Conservation (phyloP, 176 grass and related monocot genomes). For the Guadua angustifolia region DNA sequence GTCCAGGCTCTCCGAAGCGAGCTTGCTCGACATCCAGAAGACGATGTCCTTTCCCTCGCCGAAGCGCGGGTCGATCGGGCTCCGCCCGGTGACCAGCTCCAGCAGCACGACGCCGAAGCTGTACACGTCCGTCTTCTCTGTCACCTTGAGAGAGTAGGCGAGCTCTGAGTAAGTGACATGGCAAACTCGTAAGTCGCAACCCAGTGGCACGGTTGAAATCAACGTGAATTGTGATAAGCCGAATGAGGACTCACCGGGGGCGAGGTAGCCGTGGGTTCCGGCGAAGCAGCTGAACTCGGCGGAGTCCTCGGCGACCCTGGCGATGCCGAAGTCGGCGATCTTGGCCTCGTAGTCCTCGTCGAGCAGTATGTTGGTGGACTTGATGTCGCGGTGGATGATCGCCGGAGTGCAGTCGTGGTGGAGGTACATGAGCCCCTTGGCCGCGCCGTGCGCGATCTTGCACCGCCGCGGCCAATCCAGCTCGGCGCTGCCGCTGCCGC, state of each 20-base stretch:
- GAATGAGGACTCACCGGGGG: constrained; percentile 55
- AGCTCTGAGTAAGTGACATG: constrained; percentile 56
- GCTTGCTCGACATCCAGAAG: constrained; percentile 67
- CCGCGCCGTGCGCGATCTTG: constrained; percentile 65
- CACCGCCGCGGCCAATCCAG: constrained; percentile 66
- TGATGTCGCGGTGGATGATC: constrained; percentile 89
- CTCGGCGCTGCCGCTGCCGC: constrained; percentile 37
- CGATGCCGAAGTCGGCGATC: constrained; percentile 91
- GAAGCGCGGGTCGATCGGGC: constrained; percentile 71
- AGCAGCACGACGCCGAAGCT: constrained; percentile 97
- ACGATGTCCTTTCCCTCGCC: constrained; percentile 88
- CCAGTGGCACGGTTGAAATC: not conserved
- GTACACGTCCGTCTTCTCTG: constrained; percentile 94
- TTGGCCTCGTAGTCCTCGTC: constrained; percentile 75
- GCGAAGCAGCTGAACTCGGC: constrained; percentile 68
- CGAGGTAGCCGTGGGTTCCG: constrained; percentile 91
- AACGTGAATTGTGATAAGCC: not conserved
- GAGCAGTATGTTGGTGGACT: constrained; percentile 83
- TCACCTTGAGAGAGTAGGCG: constrained; percentile 71
- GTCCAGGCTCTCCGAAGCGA: constrained; percentile 43
- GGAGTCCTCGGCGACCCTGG: constrained; percentile 55
- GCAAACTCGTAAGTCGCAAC: not conserved
- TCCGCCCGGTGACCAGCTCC: constrained; percentile 74
- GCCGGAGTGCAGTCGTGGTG: constrained; percentile 87
- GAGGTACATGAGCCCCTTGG: constrained; percentile 90